Base-by-base conservation (phyloP, 2,329 filamentous ascomycete species). In the Botrytis squamosa region DNA sequence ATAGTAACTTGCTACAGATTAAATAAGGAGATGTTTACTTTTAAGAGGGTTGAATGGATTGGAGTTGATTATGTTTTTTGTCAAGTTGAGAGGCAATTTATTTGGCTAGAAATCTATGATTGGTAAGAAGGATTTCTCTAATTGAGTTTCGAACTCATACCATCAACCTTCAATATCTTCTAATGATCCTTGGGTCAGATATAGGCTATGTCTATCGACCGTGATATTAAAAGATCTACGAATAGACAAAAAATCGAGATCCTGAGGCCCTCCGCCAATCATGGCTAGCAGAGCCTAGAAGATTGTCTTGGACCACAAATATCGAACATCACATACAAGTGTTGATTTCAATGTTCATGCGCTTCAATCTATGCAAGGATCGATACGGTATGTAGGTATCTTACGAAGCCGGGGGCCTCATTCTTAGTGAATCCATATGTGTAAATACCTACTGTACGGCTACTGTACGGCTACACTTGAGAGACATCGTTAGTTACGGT, bases 1-100 rank as follows among this genome's bases (percentile, higher is more conserved):
- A 52, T 3, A 1, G 3, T n/a, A 16, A 3, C 1, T n/a, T 52
- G 25, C 49, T 6, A 5, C 16, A n/a, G 49, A 52, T 0, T n/a
- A 0, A n/a, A 52, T 7, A 52, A 3, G n/a, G 25, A 6, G 49
- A 52, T 52, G 12, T 12, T 52, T 52, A 25, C 6, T n/a, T 52
- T n/a, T 4, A 14, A 16, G 49, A 52, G 25, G 10, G 7, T 6
- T n/a, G 5, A 1, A 16, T 52, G 10, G 25, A 14, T 14, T 52
- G 1, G 25, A 14, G 6, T n/a, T 1, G 5, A n/a, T 52, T 0
- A n/a, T 52, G 12, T 16, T 6, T 52, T 52, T 52, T 7, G 6
- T 52, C 6, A 3, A 12, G 4, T n/a, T 14, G 25, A 7, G 25
- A 8, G 25, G 49, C 0, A 14, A 6, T 12, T 49, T 0, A 52